Conservation (phyloP, 768 basidiomycete genomes). For the Rubroboletus satanas region DNA sequence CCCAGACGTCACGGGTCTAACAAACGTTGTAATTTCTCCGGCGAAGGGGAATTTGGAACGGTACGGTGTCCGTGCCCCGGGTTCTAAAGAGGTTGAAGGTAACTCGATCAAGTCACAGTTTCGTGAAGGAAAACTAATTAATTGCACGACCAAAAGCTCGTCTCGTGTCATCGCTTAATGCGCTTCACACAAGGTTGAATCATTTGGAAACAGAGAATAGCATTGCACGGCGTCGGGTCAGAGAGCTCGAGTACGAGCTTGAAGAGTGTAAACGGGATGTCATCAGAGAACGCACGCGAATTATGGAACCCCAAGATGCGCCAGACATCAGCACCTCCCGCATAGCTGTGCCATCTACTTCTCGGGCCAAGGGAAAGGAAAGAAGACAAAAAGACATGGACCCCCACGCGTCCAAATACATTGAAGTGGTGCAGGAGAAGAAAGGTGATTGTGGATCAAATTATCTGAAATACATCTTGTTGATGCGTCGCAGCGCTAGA, state of each 20-base stretch:
- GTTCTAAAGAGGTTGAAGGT: constrained; percentile 66
- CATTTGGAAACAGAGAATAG: constrained; percentile 80
- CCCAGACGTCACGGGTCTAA: constrained; percentile 83
- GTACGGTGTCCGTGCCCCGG: constrained; percentile 44
- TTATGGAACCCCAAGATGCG: constrained; percentile 53
- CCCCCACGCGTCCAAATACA: constrained; percentile 48
- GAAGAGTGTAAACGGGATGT: constrained; percentile 82
- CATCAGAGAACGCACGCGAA: constrained; percentile 59
- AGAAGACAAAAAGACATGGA: constrained; percentile 36
- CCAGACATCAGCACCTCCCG: constrained; percentile 19
- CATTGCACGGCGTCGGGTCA: constrained; percentile 75
- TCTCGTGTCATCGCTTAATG: constrained; percentile 55
- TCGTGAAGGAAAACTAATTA: background rate
- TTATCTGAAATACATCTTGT: background rate
- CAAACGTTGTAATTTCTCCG: constrained; percentile 73
- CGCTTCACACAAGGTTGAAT: constrained; percentile 63
- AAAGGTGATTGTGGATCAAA: constrained; percentile 57
- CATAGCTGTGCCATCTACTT: constrained; percentile 15
- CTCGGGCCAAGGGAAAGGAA: constrained; percentile 29
- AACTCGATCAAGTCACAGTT: constrained; percentile 8
- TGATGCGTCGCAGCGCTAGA: constrained; percentile 61
- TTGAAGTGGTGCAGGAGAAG: constrained; percentile 82
- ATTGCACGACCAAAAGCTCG: constrained; percentile 42
- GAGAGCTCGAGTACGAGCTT: constrained; percentile 83
- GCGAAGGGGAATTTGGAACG: constrained; percentile 53